Evolutionary conservation across 2,329 filamentous ascomycete genomes (phyloP).

Genomic region (Aspergillus ibericus): DNA sequence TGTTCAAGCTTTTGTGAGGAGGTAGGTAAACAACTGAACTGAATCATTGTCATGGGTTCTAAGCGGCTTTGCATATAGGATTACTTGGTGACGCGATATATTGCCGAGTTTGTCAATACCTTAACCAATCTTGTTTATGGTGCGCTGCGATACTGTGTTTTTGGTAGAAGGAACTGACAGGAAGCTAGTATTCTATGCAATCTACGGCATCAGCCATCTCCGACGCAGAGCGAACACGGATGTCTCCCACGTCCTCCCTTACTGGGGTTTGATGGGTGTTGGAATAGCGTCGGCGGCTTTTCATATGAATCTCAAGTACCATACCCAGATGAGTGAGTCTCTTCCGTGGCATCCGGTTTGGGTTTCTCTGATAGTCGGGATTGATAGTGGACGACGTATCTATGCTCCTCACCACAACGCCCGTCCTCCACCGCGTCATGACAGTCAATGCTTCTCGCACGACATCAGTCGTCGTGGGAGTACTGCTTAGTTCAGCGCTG

Average conservation of each 20-base stretch:
- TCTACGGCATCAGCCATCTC: slow-evolving; percentile 16
- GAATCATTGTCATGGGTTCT: no score
- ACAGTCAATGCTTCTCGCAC: slow-evolving; percentile 14
- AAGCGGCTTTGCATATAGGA: slow-evolving; percentile 12
- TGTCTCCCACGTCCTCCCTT: slow-evolving; percentile 14
- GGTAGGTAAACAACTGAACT: not conserved
- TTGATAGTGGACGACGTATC: slow-evolving; percentile 24
- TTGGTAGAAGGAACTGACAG: not conserved
- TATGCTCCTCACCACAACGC: slow-evolving; percentile 24
- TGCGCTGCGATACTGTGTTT: not conserved
- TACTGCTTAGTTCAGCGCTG: slow-evolving; percentile 5
- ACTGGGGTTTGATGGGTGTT: slow-evolving; percentile 23
- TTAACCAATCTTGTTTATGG: slow-evolving; percentile 29
- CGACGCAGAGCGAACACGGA: not conserved
- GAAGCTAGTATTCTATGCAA: slow-evolving; percentile 24
- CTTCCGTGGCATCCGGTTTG: not conserved
- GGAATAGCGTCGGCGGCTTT: slow-evolving; percentile 27
- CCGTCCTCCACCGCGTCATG: slow-evolving; percentile 22
- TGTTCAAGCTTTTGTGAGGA: slow-evolving; percentile 6
- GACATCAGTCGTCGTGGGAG: slow-evolving; percentile 6
- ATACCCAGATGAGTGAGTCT: slow-evolving; percentile 29
- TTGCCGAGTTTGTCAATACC: slow-evolving; percentile 32
- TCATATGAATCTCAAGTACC: slow-evolving; percentile 30
- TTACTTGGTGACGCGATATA: slow-evolving; percentile 25
- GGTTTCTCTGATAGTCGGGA: not conserved